phyloP scores from a whole-genome alignment of 1,139 yeast genomes.

The Geotrichum siamense region DNA sequence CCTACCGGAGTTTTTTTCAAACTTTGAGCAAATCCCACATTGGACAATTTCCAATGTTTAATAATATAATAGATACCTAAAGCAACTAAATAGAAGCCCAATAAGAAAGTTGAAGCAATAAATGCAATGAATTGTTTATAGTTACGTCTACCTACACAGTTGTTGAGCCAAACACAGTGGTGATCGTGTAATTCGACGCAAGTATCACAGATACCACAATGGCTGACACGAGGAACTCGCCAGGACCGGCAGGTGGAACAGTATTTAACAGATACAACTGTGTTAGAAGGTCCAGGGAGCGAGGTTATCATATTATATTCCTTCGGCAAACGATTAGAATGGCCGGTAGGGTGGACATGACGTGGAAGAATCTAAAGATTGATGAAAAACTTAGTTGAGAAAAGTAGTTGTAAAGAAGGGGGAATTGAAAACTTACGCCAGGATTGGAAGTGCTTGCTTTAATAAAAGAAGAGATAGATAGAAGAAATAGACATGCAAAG shows the following conservation, averaged over 20 bases:
- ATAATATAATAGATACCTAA: conserved; percentile 13
- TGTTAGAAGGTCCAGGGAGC: conserved; percentile 42
- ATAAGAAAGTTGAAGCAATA: conserved; percentile 10
- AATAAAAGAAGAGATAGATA: conserved; percentile 44
- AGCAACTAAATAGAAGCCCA: conserved; percentile 7
- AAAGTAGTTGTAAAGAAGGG: background rate
- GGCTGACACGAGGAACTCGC: conserved; percentile 65
- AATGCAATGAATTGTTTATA: conserved; percentile 34
- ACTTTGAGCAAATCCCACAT: conserved; percentile 10
- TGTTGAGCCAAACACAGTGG: conserved; percentile 75
- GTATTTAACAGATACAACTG: conserved; percentile 44
- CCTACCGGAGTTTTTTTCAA: conserved; percentile 15
- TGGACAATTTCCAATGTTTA: conserved; percentile 12
- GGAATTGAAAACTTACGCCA: conserved; percentile 46
- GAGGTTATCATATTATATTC: conserved; percentile 56
- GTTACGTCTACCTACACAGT: conserved; percentile 69
- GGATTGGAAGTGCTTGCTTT: conserved; percentile 60
- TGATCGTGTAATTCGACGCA: conserved; percentile 61
- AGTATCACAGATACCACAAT: conserved; percentile 59
- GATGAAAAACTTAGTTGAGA: background rate
- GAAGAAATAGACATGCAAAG: conserved; percentile 52
- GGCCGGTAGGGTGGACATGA: conserved; percentile 52
- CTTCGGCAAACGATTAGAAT: conserved; percentile 43
- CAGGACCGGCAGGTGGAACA: conserved; percentile 56
- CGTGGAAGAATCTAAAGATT: conserved; percentile 44